phyloP scores from a whole-genome alignment of 805 yeast species.

The Kurtzmaniella cleridarum region DNA sequence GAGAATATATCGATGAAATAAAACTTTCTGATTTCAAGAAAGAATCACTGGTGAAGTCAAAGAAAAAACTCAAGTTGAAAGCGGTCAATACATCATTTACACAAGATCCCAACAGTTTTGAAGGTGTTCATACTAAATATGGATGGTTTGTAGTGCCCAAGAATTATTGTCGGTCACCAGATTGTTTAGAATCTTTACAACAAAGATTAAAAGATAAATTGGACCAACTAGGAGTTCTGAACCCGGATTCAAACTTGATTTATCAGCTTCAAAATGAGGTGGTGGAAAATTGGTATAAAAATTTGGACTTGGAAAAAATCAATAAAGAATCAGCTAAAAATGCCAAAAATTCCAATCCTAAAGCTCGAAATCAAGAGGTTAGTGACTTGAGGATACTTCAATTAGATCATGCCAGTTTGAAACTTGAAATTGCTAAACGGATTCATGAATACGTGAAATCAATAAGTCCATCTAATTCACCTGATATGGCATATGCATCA shows the following conservation, averaged over 20 bases:
- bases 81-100: not conserved
- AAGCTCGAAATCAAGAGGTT: no score
- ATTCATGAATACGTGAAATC: no score
- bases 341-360: not conserved
- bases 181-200: not conserved
- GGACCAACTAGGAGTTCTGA: not conserved
- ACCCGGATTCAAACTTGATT: not conserved
- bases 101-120: slow-evolving; percentile 7
- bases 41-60: no score
- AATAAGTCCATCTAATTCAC: no score
- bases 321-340: slow-evolving; percentile 8
- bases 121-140: slow-evolving; percentile 12
- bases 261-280: slow-evolving; percentile 9
- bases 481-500: no score
- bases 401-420: no score
- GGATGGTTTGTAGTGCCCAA: slow-evolving; percentile 18
- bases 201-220: not conserved
- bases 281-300: slow-evolving; percentile 12
- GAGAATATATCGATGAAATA: no score
- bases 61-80: not conserved
- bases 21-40: no score
- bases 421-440: no score
- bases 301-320: slow-evolving; percentile 9
- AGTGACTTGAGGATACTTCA: no score
- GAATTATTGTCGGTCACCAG: no score